Conservation (phyloP, 2,329 filamentous ascomycete species). For the Parafenestella ontariensis region DNA sequence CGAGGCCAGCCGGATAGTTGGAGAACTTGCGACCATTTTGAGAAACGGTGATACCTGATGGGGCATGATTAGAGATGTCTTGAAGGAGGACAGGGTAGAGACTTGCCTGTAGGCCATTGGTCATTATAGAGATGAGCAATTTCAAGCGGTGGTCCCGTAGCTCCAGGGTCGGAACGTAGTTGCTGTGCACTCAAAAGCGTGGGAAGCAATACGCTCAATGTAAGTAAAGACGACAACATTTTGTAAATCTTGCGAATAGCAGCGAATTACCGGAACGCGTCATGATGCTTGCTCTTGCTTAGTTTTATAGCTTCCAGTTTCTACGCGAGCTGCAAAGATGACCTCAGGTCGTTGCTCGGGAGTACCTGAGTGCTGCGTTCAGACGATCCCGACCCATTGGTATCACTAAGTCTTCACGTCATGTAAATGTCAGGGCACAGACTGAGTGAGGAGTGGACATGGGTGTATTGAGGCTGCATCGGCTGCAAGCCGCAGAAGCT, state of each 20-base stretch:
- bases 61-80: constrained; percentile 1
- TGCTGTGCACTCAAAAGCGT: constrained; percentile 22
- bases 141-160: constrained; percentile 55
- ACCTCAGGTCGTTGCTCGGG: constrained; percentile 8
- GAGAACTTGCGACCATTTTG: constrained; percentile 59
- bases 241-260: background rate
- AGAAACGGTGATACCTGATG: constrained; percentile 59
- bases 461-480: background rate
- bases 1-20: constrained; percentile 60
- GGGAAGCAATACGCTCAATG: constrained; percentile 17
- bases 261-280: background rate
- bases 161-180: constrained; percentile 44
- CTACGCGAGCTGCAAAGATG: constrained; percentile 6
- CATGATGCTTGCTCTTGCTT: background rate
- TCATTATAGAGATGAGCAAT: constrained; percentile 60
- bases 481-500: background rate
- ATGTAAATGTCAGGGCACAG: constrained; percentile 28
- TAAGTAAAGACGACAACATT: constrained; percentile 10
- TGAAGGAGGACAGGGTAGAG: background rate
- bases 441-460: constrained; percentile 8
- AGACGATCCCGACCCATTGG: background rate
- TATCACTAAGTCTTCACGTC: constrained; percentile 26
- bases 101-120: constrained; percentile 55
- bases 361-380: background rate
- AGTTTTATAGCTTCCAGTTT: constrained; percentile 8